Base-by-base conservation (phyloP, 1,284 basidiomycete species). In the Crepidotus sp. region DNA sequence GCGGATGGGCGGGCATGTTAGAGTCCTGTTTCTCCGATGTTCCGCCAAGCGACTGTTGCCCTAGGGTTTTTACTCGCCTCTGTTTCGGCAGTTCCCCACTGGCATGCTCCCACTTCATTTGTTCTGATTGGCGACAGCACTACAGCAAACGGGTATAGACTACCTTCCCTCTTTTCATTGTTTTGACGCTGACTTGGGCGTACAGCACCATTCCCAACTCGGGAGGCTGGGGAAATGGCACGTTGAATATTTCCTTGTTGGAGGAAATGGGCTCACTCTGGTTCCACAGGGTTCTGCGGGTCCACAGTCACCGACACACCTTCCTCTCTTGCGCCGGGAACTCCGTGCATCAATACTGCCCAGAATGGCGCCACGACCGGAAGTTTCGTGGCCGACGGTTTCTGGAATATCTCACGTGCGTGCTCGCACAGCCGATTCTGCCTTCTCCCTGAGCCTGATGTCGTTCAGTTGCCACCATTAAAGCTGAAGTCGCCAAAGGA, bases 321-420 rank as follows among this genome's bases (percentile, higher is more conserved):
- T 3, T 65, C 65, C 7, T 65, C 63, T 2, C 46, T 70, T 2
- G 57, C 52, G 6, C 39, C 59, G 6, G 60, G 60, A 18, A 67
- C 64, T 1, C 59, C 62, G 1, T 71, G 69, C 53, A 63, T 66
- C 44, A 69, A 71, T 50, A 63, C 62, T 4, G 64, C 64, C 5
- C 58, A 62, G 14, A 65, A 69, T 49, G 68, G 68, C 6, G 66
- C 66, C 0, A 69, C 68, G 1, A 70, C 68, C 0, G 66, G 67
- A 1, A 59, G 61, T 15, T 70, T 69, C 51, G 61, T 69, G 6
- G 60, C 63, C 5, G 50, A 61, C 33, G 68, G 69, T 4, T 61
- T 56, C 35, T 67, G 58, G 55, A 57, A 61, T 37, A 58, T 59
- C 10, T 61, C 62, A 29, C 43, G 63, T 41, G 51, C 49, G 11